These are phyloP conservation scores for Neurospora intermedia DNA, from an alignment of 495 filamentous ascomycete genomes.

Conservation along the genomic window DNA sequence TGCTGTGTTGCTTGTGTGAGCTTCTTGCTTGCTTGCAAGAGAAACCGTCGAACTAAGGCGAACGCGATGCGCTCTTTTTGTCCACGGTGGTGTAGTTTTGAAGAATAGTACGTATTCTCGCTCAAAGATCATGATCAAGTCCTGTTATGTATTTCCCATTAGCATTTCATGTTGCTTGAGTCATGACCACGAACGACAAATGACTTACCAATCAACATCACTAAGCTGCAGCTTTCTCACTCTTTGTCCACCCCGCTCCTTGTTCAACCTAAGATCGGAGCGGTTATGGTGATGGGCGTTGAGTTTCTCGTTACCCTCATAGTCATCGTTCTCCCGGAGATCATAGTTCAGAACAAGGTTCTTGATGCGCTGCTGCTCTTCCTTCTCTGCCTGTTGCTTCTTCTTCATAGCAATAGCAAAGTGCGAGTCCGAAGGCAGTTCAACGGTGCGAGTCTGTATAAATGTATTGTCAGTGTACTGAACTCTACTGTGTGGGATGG, in stretches of 20 bases:
- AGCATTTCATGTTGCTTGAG: background rate
- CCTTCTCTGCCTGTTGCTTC: conserved; percentile 87
- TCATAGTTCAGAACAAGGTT: conserved; percentile 94
- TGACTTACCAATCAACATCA: conserved; percentile 89
- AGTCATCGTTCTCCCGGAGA: conserved; percentile 64
- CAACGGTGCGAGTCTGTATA: conserved; percentile 78
- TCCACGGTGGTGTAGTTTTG: background rate
- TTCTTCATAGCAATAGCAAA: conserved; percentile 93
- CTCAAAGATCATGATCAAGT: conserved; percentile 5
- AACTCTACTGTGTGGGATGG: background rate
- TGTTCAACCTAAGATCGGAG: conserved; percentile 55
- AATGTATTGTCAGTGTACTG: background rate
- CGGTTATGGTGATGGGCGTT: conserved; percentile 36
- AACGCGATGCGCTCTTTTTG: background rate
- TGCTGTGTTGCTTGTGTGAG: background rate
- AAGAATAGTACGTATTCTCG: background rate
- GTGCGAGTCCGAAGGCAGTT: conserved; percentile 85
- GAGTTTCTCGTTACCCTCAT: conserved; percentile 42
- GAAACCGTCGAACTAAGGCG: background rate
- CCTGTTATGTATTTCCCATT: background rate
- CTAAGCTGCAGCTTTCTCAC: conserved; percentile 87
- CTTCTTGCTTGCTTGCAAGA: background rate
- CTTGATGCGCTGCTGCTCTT: conserved; percentile 97
- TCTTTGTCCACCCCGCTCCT: conserved; percentile 67
- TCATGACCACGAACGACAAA: background rate